These are phyloP conservation scores for Fusarium dimerum DNA, from an alignment of 2,329 filamentous ascomycete genomes.

Conservation along the genomic window DNA sequence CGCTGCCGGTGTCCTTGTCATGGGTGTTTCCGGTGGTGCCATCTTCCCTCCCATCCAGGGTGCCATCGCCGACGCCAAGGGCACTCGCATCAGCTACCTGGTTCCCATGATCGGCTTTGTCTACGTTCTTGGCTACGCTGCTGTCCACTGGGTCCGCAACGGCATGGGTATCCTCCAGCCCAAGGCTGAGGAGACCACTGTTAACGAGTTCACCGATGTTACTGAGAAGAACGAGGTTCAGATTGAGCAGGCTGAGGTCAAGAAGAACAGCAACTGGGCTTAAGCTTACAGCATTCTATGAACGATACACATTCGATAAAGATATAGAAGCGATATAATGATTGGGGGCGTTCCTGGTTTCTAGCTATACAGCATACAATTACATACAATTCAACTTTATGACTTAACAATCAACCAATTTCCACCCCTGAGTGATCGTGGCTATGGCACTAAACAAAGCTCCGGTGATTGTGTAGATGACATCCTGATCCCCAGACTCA, in stretches of 20 bases:
- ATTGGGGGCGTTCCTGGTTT: not conserved
- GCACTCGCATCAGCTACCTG: slow-evolving; percentile 25
- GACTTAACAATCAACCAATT: not conserved
- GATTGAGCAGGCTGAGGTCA: slow-evolving; percentile 21
- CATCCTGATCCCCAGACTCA: not conserved
- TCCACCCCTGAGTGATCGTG: too few species aligned
- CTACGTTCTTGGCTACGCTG: slow-evolving; percentile 24
- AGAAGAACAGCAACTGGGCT: slow-evolving; percentile 20
- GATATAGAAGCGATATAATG: not conserved
- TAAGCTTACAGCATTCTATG: not conserved
- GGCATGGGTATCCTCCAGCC: slow-evolving; percentile 15
- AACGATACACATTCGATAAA: not conserved
- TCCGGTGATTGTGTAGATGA: too few species aligned
- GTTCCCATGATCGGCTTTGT: slow-evolving; percentile 26
- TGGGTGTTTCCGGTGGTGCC: slow-evolving; percentile 71
- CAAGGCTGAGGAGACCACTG: slow-evolving; percentile 6
- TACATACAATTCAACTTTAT: not conserved
- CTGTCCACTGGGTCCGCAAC: slow-evolving; percentile 17
- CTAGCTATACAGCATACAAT: not conserved
- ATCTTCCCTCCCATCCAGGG: slow-evolving; percentile 24
- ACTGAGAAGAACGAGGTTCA: slow-evolving; percentile 12
- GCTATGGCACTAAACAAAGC: too few species aligned
- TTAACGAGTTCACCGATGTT: slow-evolving; percentile 2
- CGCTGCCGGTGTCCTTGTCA: slow-evolving; percentile 70
- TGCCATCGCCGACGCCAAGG: slow-evolving; percentile 21